Conservation (phyloP, 345 rosid genomes). For the Durio zibethinus region DNA sequence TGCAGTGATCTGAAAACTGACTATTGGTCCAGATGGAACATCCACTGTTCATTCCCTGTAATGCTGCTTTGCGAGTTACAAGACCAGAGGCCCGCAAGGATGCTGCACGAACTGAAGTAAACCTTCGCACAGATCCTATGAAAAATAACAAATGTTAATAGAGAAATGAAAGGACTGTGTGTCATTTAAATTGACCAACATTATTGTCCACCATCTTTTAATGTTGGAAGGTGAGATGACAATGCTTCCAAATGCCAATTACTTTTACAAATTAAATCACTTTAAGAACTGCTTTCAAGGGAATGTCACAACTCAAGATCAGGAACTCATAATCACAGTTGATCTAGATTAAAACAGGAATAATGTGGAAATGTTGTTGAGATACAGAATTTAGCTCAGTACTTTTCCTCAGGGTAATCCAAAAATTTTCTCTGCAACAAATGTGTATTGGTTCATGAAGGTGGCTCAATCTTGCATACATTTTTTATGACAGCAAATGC, state of each 20-base stretch:
- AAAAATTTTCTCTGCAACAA: background rate
- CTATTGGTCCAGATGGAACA: constrained; percentile 23
- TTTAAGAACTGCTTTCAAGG: background rate
- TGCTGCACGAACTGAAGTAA: constrained; percentile 65
- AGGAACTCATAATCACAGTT: background rate
- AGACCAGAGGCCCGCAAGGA: constrained; percentile 69
- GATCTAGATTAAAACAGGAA: background rate
- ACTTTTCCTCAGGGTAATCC: background rate
- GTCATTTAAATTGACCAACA: constrained; percentile 3
- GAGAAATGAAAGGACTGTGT: background rate
- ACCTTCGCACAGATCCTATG: constrained; percentile 47
- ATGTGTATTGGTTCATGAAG: background rate
- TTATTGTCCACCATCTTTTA: constrained; percentile 1
- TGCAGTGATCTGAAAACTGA: constrained; percentile 36
- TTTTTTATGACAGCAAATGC: background rate
- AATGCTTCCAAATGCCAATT: background rate
- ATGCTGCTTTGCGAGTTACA: constrained; percentile 40
- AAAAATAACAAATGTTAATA: constrained; percentile 4
- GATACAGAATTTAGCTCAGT: background rate
- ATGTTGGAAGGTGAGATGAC: background rate
- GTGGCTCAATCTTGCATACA: background rate
- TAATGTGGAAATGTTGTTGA: background rate
- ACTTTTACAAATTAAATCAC: background rate
- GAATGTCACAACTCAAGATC: background rate
- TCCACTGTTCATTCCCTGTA: constrained; percentile 19